phyloP scores from a whole-genome alignment of 2,329 filamentous ascomycete genomes.

The Paraphaeosphaeria minitans region DNA sequence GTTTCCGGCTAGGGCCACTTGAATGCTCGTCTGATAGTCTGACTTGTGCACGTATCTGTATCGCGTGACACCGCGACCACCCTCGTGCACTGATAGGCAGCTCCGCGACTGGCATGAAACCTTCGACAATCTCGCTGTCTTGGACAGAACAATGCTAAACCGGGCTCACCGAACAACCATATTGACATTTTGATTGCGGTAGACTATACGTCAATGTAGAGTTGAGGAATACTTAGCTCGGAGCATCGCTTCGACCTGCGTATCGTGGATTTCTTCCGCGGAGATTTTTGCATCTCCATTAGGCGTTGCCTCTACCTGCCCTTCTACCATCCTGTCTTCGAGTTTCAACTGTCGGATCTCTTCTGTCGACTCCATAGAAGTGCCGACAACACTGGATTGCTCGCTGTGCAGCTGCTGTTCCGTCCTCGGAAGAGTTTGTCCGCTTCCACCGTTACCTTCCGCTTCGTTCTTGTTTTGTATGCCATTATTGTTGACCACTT shows the following conservation, averaged over 20 bases:
- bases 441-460: conserved; percentile 1
- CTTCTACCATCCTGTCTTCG: neutral
- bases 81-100: neutral
- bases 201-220: neutral
- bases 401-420: neutral
- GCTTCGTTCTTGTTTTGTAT: conserved; percentile 5
- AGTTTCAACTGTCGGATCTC: neutral
- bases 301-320: neutral
- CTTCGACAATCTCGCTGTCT: neutral
- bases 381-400: neutral
- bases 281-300: neutral
- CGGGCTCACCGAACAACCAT: neutral
- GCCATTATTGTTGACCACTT: conserved; percentile 11
- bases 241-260: conserved; percentile 20
- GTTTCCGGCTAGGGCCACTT: neutral
- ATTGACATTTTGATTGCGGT: neutral
- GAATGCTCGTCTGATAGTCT: neutral
- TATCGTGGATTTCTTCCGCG: conserved; percentile 7
- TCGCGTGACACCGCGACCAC: neutral
- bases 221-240: conserved; percentile 18
- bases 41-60: neutral
- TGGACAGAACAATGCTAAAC: neutral
- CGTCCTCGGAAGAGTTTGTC: neutral
- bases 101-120: neutral
- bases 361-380: neutral